These are phyloP conservation scores for Fusarium lateritium DNA, from an alignment of 2,329 filamentous ascomycete species.

Conservation along the genomic window DNA sequence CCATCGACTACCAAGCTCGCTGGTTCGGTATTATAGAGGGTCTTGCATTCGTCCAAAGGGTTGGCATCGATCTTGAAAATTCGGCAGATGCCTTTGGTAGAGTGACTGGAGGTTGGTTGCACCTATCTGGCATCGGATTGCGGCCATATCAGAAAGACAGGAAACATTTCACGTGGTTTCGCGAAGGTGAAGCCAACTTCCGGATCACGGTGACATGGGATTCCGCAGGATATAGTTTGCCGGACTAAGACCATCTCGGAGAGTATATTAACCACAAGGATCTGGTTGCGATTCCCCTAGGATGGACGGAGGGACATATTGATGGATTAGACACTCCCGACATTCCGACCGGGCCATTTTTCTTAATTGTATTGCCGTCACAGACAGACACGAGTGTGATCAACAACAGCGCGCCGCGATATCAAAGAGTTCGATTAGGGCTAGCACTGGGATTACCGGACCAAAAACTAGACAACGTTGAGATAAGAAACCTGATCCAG, in stretches of 20 bases:
- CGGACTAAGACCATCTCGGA: not conserved
- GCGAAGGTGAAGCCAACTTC: rapidly evolving
- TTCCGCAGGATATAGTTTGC: not conserved
- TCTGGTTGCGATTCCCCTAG: not conserved
- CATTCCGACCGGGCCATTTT: too few species aligned
- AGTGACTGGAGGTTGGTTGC: not conserved
- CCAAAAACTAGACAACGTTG: too few species aligned
- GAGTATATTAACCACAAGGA: not conserved
- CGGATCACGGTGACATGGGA: not conserved
- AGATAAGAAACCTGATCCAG: too few species aligned
- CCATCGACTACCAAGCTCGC: rapidly evolving
- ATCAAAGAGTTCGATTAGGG: too few species aligned
- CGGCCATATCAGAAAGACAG: rapidly evolving
- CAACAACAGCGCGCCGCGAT: too few species aligned
- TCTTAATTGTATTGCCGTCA: too few species aligned
- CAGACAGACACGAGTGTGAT: too few species aligned
- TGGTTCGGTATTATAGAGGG: not conserved
- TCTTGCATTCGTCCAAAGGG: not conserved
- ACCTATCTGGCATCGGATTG: not conserved
- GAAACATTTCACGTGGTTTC: rapidly evolving
- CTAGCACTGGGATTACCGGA: too few species aligned
- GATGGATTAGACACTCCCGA: too few species aligned
- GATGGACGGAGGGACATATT: too few species aligned
- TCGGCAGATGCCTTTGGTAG: not conserved
- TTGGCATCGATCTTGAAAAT: not conserved